Conservation (phyloP, 768 basidiomycete species). For the Kwoniella botswanensis region DNA sequence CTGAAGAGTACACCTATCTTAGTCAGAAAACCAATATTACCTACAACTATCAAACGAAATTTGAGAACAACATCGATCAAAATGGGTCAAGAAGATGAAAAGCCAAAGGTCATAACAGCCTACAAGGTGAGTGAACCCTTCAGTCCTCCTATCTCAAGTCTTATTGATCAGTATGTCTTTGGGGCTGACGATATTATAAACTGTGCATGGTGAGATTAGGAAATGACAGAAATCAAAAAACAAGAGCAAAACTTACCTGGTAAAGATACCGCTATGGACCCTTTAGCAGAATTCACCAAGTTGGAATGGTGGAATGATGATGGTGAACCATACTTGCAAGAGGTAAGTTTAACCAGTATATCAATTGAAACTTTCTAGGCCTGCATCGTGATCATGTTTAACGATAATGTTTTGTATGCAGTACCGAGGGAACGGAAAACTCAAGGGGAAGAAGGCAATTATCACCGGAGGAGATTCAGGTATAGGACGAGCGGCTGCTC, state of each 20-base stretch:
- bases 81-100: slow-evolving; percentile 36
- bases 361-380: background rate
- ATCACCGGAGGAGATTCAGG: slow-evolving; percentile 54
- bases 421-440: slow-evolving; percentile 65
- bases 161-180: too few relatives aligned
- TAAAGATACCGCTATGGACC: slow-evolving; percentile 63
- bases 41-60: slow-evolving; percentile 12
- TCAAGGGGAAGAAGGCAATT: slow-evolving; percentile 56
- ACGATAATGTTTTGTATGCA: slow-evolving; percentile 29
- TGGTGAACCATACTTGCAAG: slow-evolving; percentile 63
- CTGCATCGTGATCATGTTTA: too few relatives aligned
- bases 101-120: slow-evolving; percentile 51
- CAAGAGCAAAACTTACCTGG: slow-evolving; percentile 65
- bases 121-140: slow-evolving; percentile 35
- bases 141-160: background rate
- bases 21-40: background rate
- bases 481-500: slow-evolving; percentile 52
- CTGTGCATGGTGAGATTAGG: slow-evolving; percentile 20
- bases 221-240: slow-evolving; percentile 42
- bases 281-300: slow-evolving; percentile 54
- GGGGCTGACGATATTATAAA: too few relatives aligned
- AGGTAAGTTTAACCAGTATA: slow-evolving; percentile 31
- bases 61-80: slow-evolving; percentile 28
- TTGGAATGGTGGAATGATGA: slow-evolving; percentile 64
- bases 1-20: background rate